Conservation (phyloP, 495 filamentous ascomycete species). For the Aspergillus asperescens region DNA sequence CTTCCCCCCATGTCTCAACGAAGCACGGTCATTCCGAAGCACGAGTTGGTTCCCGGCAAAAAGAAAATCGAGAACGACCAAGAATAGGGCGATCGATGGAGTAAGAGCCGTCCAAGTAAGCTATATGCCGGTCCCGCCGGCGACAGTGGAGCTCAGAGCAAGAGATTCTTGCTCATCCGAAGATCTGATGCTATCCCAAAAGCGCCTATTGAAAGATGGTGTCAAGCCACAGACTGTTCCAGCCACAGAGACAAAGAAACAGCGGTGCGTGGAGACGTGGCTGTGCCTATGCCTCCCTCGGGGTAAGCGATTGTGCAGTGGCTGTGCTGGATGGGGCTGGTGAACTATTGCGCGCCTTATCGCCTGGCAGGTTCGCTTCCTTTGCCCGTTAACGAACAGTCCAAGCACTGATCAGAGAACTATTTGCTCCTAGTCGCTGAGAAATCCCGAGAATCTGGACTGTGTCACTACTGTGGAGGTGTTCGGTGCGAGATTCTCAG, state of each 20-base stretch:
- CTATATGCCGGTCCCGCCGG: slow-evolving; percentile 15
- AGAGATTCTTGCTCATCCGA: slow-evolving; percentile 10
- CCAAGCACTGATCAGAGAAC: neutral
- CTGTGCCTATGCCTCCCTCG: neutral
- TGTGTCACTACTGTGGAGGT: too few relatives aligned
- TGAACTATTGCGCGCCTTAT: too few relatives aligned
- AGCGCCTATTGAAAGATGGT: slow-evolving; percentile 10
- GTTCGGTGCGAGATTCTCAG: too few relatives aligned
- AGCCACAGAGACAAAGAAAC: slow-evolving; percentile 14
- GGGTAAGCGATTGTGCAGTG: slow-evolving; percentile 14
- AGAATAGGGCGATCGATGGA: slow-evolving; percentile 11
- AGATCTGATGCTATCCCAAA: slow-evolving; percentile 17
- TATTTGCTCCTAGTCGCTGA: slow-evolving; percentile 5
- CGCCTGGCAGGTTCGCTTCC: neutral
- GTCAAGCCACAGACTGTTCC: slow-evolving; percentile 24
- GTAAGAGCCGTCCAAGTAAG: slow-evolving; percentile 9
- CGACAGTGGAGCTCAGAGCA: slow-evolving; percentile 11
- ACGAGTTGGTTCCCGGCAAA: slow-evolving; percentile 6
- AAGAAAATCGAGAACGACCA: neutral
- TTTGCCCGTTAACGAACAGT: slow-evolving; percentile 2
- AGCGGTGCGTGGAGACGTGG: too few relatives aligned
- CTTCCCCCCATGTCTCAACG: slow-evolving; percentile 1
- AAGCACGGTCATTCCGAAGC: slow-evolving; percentile 16
- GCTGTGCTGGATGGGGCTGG: too few relatives aligned
- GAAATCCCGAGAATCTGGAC: slow-evolving; percentile 19